phyloP scores from a whole-genome alignment of 139 green algal species.

The Chlamydomonas sphaeroides region DNA sequence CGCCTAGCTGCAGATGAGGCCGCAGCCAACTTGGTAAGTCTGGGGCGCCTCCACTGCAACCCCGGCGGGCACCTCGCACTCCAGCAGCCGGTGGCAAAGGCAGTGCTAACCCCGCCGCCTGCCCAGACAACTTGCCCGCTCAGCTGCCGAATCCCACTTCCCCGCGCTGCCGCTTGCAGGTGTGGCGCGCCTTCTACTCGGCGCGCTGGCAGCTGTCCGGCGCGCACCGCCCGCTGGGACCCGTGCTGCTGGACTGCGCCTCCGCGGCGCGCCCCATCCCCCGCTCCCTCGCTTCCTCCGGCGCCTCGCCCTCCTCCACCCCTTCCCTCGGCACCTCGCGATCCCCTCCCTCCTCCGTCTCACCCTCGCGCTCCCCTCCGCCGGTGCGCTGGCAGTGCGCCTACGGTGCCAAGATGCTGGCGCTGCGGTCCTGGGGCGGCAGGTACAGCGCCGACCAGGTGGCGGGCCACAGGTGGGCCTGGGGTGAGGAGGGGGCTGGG shows the following conservation, averaged over 20 bases:
- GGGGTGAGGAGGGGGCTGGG: background rate
- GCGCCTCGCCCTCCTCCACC: background rate
- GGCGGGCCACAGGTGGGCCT: constrained; percentile 53
- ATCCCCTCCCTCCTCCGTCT: background rate
- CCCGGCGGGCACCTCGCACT: background rate
- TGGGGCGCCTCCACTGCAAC: background rate
- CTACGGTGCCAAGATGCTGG: constrained; percentile 59
- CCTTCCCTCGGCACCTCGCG: background rate
- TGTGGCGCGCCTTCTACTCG: constrained; percentile 59
- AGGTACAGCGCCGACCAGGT: constrained; percentile 60
- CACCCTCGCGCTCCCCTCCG: background rate
- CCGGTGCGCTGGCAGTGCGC: constrained; percentile 23
- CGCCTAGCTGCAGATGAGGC: background rate
- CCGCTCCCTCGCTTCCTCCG: background rate
- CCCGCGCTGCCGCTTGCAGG: background rate
- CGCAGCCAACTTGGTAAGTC: constrained; percentile 21
- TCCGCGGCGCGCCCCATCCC: background rate
- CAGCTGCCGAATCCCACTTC: background rate
- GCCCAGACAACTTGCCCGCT: too few species aligned
- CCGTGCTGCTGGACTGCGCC: background rate
- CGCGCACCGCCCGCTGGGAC: background rate
- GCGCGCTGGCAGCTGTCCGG: constrained; percentile 47
- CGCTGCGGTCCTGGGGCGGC: constrained; percentile 49
- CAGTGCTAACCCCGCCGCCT: background rate
- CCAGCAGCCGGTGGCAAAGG: background rate